A percentile compares a stretch with the other conserved stretches of the same genome.
Conservation (phyloP, 768 basidiomycete genomes). For the Calocera cornea region DNA sequence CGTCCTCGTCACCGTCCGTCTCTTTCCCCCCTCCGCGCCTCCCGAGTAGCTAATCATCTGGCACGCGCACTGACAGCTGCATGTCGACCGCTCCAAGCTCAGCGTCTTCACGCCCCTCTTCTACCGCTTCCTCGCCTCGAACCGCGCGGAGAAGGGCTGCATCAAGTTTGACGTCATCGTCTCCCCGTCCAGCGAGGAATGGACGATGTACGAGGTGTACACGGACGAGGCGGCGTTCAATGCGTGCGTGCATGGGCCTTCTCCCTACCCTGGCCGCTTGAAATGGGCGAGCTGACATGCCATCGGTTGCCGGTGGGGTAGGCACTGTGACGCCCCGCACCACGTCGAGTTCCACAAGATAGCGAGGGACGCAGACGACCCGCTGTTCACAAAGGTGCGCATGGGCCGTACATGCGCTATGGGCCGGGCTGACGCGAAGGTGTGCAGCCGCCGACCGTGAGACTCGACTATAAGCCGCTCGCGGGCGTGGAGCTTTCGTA, state of each 20-base stretch:
- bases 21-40: background rate
- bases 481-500: too few relatives aligned
- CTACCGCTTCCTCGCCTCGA: background rate
- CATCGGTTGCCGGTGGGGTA: background rate
- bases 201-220: background rate
- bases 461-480: background rate
- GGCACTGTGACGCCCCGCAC: background rate
- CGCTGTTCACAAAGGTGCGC: slow-evolving; percentile 1
- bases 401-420: background rate
- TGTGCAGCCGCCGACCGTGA: background rate
- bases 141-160: background rate
- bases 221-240: background rate
- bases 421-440: background rate
- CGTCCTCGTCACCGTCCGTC: background rate
- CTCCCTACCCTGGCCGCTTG: background rate
- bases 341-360: background rate
- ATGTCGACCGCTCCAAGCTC: background rate
- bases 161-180: background rate
- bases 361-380: background rate
- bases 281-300: too few relatives aligned
- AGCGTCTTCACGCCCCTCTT: background rate
- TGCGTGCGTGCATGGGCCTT: background rate
- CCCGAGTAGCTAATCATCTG: background rate
- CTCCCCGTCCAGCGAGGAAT: background rate
- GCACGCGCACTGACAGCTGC: background rate